Base-by-base conservation (phyloP, 2,329 filamentous ascomycete species). In the Magnaporthales sp. region DNA sequence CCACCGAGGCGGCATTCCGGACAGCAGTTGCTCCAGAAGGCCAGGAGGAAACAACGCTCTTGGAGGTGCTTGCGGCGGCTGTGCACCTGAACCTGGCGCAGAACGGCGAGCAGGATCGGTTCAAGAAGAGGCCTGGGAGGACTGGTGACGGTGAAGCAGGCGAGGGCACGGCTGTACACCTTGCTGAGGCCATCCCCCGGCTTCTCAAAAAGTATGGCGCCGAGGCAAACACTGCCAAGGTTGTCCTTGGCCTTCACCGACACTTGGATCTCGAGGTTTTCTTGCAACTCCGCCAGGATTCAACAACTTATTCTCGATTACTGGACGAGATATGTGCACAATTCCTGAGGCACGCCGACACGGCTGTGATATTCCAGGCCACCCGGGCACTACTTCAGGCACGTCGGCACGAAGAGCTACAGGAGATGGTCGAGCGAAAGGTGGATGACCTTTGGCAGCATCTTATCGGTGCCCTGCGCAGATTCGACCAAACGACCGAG, bases 261-360 rank as follows among this genome's bases (percentile, higher is more conserved):
- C 87, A 91, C 54, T 86, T 99, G 26, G 91, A 97, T 70, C 84
- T 97, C 1, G 91, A 94, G 56, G 86, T 93, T 26, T 96, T 98
- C 74, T 90, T 93, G 74, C 91, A 96, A 73, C 81, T 98, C 51
- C 89, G 93, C 65, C 93, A 97, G 75, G 92, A 96, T 70, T 87
- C 92, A 0, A 89, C 90, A 1, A 89, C 88, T 1, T 96, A 96
- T 74, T 86, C 89, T 7, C 87, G 89, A 26, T 80, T 98, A 31
- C 81, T 99, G 1, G 93, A 97, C 71, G 93, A 97, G 73, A 92
- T 98, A 71, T 93, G 91, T 76, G 92, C 92, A 67, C 95, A 99
- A 72, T 98, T 99, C 78, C 88, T 91, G 72, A 88, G 92, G n/a
- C 95, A 99, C 74, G 91, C 91, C 60, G 92, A 96, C 73, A 90